Evolutionary conservation across 1,284 basidiomycete genomes (phyloP).

Genomic region (Chalciporus sp.): DNA sequence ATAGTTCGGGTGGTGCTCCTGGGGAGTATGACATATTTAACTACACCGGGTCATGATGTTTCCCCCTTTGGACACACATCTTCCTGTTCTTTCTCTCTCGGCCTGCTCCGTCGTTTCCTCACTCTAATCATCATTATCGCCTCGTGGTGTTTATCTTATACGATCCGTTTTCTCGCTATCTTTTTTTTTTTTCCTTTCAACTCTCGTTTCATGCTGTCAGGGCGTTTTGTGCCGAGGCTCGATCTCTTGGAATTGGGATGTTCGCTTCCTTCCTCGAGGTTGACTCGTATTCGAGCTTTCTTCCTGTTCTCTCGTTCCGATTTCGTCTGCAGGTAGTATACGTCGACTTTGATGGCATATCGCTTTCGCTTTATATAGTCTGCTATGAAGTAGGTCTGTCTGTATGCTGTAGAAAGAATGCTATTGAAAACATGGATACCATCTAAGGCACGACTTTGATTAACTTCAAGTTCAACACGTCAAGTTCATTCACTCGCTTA

Average conservation of each 20-base stretch:
- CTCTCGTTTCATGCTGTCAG: slow-evolving; percentile 4
- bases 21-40: slow-evolving; percentile 53
- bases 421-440: slow-evolving; percentile 5
- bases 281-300: not conserved
- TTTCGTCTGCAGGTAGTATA: slow-evolving; percentile 23
- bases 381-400: slow-evolving; percentile 30
- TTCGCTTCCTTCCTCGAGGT: not conserved
- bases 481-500: not conserved
- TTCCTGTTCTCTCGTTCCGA: slow-evolving; percentile 1
- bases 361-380: slow-evolving; percentile 22
- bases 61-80: slow-evolving; percentile 18
- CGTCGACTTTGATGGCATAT: slow-evolving; percentile 10
- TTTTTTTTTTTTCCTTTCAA: not conserved
- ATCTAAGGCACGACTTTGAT: not conserved
- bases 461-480: not conserved
- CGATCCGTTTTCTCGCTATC: slow-evolving; percentile 3
- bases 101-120: slow-evolving; percentile 18
- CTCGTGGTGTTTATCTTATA: slow-evolving; percentile 26
- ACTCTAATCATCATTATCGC: slow-evolving; percentile 26
- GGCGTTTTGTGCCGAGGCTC: slow-evolving; percentile 2
- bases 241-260: not conserved
- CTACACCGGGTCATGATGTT: slow-evolving; percentile 44
- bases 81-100: slow-evolving; percentile 21
- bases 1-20: slow-evolving; percentile 26
- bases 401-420: slow-evolving; percentile 32